Conservation (phyloP, 177 flowering plant species). For the Vitis hybrid region DNA sequence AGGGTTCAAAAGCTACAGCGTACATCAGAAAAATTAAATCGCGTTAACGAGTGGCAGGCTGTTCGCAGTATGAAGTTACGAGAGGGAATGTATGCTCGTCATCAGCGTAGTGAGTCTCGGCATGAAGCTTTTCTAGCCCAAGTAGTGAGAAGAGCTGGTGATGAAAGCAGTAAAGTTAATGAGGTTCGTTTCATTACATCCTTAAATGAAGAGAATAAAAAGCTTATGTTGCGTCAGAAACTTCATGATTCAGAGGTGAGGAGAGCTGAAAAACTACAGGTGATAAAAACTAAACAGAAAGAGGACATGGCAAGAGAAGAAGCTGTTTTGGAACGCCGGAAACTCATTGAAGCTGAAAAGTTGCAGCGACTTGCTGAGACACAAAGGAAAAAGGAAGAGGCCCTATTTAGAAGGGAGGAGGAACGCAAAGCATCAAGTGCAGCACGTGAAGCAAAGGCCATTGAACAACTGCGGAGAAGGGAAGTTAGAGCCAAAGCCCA, state of each 20-base stretch:
- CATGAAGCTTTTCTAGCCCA: slow-evolving; percentile 92
- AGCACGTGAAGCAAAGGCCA: slow-evolving; percentile 86
- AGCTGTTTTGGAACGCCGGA: slow-evolving; percentile 91
- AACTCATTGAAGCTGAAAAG: slow-evolving; percentile 86
- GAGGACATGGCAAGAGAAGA: slow-evolving; percentile 96
- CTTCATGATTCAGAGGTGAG: slow-evolving; percentile 88
- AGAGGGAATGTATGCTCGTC: slow-evolving; percentile 90
- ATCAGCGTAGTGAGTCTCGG: slow-evolving; percentile 85
- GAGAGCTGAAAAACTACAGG: slow-evolving; percentile 91
- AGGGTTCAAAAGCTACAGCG: slow-evolving; percentile 87
- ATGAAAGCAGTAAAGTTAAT: slow-evolving; percentile 92
- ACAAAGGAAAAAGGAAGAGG: slow-evolving; percentile 91
- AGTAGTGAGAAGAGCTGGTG: slow-evolving; percentile 93
- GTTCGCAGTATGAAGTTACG: slow-evolving; percentile 79
- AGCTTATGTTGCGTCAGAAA: slow-evolving; percentile 79
- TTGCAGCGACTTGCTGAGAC: slow-evolving; percentile 89
- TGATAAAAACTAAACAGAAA: slow-evolving; percentile 80
- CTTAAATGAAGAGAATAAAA: slow-evolving; percentile 83
- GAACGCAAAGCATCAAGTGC: slow-evolving; percentile 95
- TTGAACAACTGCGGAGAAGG: slow-evolving; percentile 79
- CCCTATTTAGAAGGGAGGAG: slow-evolving; percentile 90
- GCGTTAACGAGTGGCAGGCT: slow-evolving; percentile 94
- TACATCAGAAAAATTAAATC: slow-evolving; percentile 83
- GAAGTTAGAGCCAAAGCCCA: slow-evolving; percentile 89
- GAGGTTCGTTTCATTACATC: slow-evolving; percentile 96